Conservation (phyloP, 768 basidiomycete species). For the Hemileccinum rubropunctum region DNA sequence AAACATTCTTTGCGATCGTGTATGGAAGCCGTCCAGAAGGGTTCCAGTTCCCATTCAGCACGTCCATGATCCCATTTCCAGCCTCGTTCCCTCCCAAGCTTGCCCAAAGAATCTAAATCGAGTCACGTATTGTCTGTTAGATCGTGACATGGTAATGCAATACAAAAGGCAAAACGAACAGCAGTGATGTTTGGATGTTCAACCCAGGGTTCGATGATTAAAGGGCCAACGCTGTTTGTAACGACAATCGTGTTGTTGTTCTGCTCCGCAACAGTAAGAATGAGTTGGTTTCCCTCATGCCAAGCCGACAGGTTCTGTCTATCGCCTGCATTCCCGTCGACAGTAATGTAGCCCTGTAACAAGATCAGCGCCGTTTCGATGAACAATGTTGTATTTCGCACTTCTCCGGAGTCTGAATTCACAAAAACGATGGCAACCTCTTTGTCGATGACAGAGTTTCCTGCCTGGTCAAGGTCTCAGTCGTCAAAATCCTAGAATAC, state of each 20-base stretch:
- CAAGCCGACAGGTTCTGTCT: constrained; percentile 42
- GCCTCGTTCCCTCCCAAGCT: constrained; percentile 72
- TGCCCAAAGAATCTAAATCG: constrained; percentile 41
- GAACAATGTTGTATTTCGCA: constrained; percentile 10
- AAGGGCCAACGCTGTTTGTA: constrained; percentile 73
- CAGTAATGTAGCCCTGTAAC: constrained; percentile 46
- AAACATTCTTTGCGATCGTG: constrained; percentile 60
- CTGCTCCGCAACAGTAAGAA: constrained; percentile 58
- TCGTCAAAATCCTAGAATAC: constrained; percentile 71
- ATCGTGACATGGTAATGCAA: no score
- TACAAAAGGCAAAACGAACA: constrained; percentile 34
- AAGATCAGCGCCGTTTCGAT: constrained; percentile 1
- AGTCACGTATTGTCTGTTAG: neutral
- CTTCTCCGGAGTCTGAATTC: constrained; percentile 82
- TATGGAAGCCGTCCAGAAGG: constrained; percentile 80
- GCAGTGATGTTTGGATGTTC: constrained; percentile 70
- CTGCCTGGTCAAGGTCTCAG: constrained; percentile 55
- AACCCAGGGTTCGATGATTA: constrained; percentile 68
- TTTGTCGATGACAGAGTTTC: constrained; percentile 43
- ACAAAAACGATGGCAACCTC: constrained; percentile 80
- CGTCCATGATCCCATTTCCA: constrained; percentile 75
- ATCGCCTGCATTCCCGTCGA: constrained; percentile 49
- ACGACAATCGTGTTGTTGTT: constrained; percentile 81
- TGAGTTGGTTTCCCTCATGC: constrained; percentile 34
- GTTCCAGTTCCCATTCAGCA: no score